phyloP scores from a whole-genome alignment of 805 yeast species.

The Metschnikowia vanudenii region DNA sequence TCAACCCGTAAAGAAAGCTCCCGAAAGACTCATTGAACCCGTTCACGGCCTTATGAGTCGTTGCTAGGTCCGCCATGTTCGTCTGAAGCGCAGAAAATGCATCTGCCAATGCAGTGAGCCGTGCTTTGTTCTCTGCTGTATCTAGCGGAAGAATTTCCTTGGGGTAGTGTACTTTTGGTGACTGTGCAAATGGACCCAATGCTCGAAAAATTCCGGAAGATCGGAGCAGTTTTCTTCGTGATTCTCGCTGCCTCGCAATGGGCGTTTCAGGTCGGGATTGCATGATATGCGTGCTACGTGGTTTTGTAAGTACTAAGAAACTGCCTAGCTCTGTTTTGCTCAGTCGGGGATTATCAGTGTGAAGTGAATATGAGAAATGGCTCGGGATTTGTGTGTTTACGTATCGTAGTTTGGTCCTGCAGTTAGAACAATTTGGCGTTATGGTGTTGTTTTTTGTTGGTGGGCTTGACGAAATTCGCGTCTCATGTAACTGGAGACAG shows the following conservation, averaged over 20 bases:
- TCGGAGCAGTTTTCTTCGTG: conserved; percentile 23
- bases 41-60: conserved; percentile 59
- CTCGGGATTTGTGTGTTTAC: conserved; percentile 4
- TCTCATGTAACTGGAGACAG: no score
- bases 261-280: conserved; percentile 15
- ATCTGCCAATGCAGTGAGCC: conserved; percentile 39
- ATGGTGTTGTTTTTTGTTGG: background rate
- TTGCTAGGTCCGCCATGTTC: conserved; percentile 55
- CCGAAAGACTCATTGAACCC: conserved; percentile 76
- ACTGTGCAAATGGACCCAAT: conserved; percentile 26
- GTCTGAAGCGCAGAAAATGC: conserved; percentile 54
- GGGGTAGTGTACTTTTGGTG: conserved; percentile 47
- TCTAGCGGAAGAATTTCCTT: conserved; percentile 45
- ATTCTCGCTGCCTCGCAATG: conserved; percentile 3
- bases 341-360: background rate
- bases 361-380: background rate
- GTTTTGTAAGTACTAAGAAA: background rate
- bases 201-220: conserved; percentile 24
- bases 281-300: background rate
- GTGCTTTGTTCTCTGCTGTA: conserved; percentile 36
- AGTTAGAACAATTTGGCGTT: background rate
- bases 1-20: conserved; percentile 72
- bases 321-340: no score
- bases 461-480: no score
- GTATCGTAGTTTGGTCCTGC: conserved; percentile 5